A percentile compares a stretch with the other conserved stretches of the same genome.
Evolutionary conservation across 2,329 filamentous ascomycete species (phyloP).

Genomic region (Botrytis elliptica): DNA sequence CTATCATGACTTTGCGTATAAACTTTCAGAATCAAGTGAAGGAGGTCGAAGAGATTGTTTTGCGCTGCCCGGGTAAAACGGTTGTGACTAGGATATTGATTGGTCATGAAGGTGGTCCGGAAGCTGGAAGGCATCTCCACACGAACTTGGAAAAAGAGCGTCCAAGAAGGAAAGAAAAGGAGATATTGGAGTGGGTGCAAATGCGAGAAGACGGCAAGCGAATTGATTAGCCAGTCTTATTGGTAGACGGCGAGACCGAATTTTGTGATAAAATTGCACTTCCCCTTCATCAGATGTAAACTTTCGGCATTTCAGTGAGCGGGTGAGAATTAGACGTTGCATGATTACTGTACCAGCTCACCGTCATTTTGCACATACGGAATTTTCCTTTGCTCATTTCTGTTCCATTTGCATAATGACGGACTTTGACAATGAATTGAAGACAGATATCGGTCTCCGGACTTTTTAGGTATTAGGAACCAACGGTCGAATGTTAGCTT

Average conservation of each 20-base stretch:
- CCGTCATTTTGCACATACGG: conserved; percentile 1
- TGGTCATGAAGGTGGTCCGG: conserved; percentile 7
- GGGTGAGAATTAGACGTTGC: not conserved
- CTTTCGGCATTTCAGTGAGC: conserved; percentile 2
- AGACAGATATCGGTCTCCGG: not conserved
- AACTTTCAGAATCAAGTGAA: not conserved
- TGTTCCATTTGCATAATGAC: not conserved
- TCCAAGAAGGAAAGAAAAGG: conserved; percentile 12
- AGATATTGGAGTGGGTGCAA: conserved; percentile 9
- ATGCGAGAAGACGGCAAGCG: conserved; percentile 12
- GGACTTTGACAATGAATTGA: not conserved
- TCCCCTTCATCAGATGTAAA: conserved; percentile 4
- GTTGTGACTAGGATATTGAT: conserved; percentile 19
- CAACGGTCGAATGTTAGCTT: not conserved
- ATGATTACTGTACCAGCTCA: conserved; percentile 8
- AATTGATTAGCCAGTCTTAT: not conserved
- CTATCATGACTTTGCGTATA: conserved; percentile 3
- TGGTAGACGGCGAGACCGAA: conserved; percentile 14
- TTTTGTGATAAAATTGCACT: not conserved
- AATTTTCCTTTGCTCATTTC: not conserved
- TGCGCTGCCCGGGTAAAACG: conserved; percentile 17
- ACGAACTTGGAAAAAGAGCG: conserved; percentile 7
- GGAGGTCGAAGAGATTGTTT: not conserved
- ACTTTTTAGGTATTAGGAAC: not conserved
- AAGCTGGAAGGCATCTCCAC: conserved; percentile 21